A percentile compares a stretch with the other conserved stretches of the same genome.
Conservation (phyloP, 2,329 filamentous ascomycete species). For the Sclerotinia subarctica region DNA sequence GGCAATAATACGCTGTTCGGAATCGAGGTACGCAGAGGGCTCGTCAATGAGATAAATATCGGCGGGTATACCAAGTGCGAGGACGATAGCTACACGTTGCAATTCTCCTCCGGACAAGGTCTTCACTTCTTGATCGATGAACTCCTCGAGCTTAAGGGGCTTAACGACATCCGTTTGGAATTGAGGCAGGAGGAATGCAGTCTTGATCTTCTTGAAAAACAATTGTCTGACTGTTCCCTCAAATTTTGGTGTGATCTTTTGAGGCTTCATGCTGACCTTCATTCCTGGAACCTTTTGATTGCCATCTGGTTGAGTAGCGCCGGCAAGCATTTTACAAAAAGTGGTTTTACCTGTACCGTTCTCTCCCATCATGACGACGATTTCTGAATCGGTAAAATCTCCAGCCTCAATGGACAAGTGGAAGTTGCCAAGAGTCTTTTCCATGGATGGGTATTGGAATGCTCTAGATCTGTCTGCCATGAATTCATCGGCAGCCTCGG, state of each 20-base stretch:
- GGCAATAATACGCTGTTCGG: conserved; percentile 97
- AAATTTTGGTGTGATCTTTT: conserved; percentile 99
- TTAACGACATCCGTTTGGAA: conserved; percentile 99
- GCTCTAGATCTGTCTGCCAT: conserved; percentile 78
- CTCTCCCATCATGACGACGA: conserved; percentile 99
- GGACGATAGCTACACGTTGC: conserved; percentile 96
- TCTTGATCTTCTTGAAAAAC: conserved; percentile 99
- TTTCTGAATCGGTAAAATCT: conserved; percentile 95
- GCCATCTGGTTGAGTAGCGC: conserved; percentile 86
- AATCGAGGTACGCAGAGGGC: conserved; percentile 95
- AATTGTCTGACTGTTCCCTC: conserved; percentile 94
- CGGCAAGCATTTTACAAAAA: conserved; percentile 94
- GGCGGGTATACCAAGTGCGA: conserved; percentile 91
- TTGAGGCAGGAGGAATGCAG: conserved; percentile 91
- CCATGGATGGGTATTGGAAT: conserved; percentile 85
- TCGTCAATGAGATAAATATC: conserved; percentile 99
- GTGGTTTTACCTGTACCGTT: conserved; percentile 99
- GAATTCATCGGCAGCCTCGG: conserved; percentile 86
- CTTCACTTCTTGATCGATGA: conserved; percentile 99
- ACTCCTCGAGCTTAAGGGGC: conserved; percentile 97
- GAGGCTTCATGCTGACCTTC: conserved; percentile 99
- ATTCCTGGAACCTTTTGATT: conserved; percentile 78
- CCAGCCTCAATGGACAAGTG: conserved; percentile 77
- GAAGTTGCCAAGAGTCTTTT: conserved; percentile 90
- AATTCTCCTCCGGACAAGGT: conserved; percentile 98